Conservation (phyloP, 768 basidiomycete species). For the Crepidotus variabilis region DNA sequence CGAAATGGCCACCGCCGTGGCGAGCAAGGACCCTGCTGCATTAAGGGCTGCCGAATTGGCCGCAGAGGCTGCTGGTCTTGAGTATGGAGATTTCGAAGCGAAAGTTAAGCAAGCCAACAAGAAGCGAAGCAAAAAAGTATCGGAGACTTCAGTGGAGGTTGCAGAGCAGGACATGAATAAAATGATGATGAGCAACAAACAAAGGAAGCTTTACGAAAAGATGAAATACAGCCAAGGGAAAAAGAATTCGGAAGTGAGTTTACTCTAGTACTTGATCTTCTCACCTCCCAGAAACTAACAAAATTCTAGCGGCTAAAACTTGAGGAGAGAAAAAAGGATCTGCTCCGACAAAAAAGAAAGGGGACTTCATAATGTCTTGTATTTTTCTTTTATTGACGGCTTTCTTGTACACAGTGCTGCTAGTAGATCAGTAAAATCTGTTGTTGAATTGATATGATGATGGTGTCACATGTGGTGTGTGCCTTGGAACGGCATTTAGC, state of each 20-base stretch:
- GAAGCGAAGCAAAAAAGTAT: slow-evolving; percentile 27
- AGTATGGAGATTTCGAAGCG: slow-evolving; percentile 75
- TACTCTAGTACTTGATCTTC: not conserved
- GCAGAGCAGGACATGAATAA: slow-evolving; percentile 88
- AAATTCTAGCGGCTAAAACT: slow-evolving; percentile 51
- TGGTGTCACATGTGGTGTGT: too few species aligned
- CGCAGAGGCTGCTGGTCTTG: slow-evolving; percentile 85
- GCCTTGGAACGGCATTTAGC: too few species aligned
- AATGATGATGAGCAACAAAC: slow-evolving; percentile 97
- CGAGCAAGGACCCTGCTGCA: slow-evolving; percentile 53
- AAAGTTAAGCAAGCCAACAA: slow-evolving; percentile 61
- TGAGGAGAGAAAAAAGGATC: slow-evolving; percentile 50
- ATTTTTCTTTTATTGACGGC: not conserved
- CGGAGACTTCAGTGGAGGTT: slow-evolving; percentile 29
- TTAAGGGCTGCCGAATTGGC: slow-evolving; percentile 86
- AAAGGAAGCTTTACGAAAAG: slow-evolving; percentile 89
- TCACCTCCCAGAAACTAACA: not conserved
- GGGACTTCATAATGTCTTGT: not conserved
- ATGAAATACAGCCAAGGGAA: slow-evolving; percentile 86
- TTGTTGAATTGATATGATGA: too few species aligned
- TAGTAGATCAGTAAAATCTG: too few species aligned
- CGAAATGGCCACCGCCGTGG: slow-evolving; percentile 13
- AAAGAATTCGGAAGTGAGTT: slow-evolving; percentile 72
- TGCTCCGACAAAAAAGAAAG: slow-evolving; percentile 33
- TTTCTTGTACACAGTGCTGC: not conserved